Evolutionary conservation across 2,329 filamentous ascomycete genomes (phyloP).

Genomic region (Daldinia sp.): DNA sequence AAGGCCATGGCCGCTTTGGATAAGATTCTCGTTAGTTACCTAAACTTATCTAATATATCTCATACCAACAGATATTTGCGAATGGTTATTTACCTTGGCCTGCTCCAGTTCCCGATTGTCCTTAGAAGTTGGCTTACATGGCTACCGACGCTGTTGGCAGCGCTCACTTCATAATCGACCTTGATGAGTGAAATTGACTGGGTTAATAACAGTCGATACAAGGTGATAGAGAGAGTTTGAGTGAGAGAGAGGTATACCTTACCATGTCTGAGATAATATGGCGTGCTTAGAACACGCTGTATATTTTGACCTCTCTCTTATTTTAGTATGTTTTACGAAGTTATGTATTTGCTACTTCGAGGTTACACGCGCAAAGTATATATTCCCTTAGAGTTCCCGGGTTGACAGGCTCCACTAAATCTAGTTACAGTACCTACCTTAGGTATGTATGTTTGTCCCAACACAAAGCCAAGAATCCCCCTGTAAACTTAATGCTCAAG

Average conservation of each 20-base stretch:
- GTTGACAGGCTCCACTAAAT: conserved; percentile 2
- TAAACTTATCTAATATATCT: background rate
- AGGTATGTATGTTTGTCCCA: background rate
- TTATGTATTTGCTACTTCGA: background rate
- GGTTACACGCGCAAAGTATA: background rate
- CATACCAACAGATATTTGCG: background rate
- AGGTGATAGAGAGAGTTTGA: background rate
- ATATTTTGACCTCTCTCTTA: background rate
- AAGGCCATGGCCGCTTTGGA: conserved; percentile 37
- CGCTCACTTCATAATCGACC: conserved; percentile 33
- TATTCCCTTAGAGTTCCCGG: background rate
- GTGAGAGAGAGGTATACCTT: background rate
- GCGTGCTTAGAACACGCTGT: background rate
- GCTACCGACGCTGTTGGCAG: conserved; percentile 27
- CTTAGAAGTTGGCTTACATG: conserved; percentile 38
- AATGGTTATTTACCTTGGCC: conserved; percentile 32
- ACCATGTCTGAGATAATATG: conserved; percentile 24
- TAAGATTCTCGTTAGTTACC: conserved; percentile 1
- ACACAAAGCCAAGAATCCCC: background rate
- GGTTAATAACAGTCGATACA: conserved; percentile 3
- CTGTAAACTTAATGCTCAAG: background rate
- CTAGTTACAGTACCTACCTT: background rate
- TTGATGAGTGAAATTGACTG: background rate
- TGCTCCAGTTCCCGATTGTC: conserved; percentile 40
- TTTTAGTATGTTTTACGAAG: background rate